Conservation (phyloP, 192 early-diverging fungal genomes). For the Oehlia diaphana region DNA sequence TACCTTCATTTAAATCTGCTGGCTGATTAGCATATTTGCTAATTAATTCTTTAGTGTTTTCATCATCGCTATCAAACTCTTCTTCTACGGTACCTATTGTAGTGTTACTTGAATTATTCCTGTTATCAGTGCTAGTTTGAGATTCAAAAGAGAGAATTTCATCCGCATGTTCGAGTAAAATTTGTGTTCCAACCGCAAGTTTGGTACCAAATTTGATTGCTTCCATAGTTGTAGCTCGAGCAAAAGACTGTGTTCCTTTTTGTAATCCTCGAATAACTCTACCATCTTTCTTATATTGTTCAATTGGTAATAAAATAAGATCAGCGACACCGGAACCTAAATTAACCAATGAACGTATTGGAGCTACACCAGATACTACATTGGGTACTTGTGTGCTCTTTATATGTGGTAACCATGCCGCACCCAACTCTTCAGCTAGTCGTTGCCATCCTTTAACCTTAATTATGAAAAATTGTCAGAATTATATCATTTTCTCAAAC, state of each 20-base stretch:
- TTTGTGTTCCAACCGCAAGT: constrained; percentile 87
- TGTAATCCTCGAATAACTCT: constrained; percentile 84
- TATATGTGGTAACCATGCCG: constrained; percentile 91
- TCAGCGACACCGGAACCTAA: constrained; percentile 90
- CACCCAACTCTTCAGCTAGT: constrained; percentile 64
- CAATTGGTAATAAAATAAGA: constrained; percentile 86
- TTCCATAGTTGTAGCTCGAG: constrained; percentile 85
- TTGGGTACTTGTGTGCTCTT: constrained; percentile 87
- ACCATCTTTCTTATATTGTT: constrained; percentile 93
- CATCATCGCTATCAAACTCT: constrained; percentile 29
- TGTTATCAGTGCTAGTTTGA: constrained; percentile 18
- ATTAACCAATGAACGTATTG: constrained; percentile 87
- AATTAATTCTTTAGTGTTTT: constrained; percentile 33
- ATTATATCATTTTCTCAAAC: background rate
- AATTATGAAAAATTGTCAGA: background rate
- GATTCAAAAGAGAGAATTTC: constrained; percentile 62
- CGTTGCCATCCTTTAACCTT: constrained; percentile 65
- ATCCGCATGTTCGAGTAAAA: constrained; percentile 86
- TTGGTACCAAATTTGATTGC: constrained; percentile 86
- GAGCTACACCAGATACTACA: constrained; percentile 86
- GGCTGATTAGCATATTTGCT: constrained; percentile 91
- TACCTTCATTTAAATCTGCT: constrained; percentile 73
- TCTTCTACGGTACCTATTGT: constrained; percentile 7
- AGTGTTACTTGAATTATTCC: constrained; percentile 3
- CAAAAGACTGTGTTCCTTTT: constrained; percentile 87